Base-by-base conservation (phyloP, 805 yeast species). In the Nematodospora valgi region DNA sequence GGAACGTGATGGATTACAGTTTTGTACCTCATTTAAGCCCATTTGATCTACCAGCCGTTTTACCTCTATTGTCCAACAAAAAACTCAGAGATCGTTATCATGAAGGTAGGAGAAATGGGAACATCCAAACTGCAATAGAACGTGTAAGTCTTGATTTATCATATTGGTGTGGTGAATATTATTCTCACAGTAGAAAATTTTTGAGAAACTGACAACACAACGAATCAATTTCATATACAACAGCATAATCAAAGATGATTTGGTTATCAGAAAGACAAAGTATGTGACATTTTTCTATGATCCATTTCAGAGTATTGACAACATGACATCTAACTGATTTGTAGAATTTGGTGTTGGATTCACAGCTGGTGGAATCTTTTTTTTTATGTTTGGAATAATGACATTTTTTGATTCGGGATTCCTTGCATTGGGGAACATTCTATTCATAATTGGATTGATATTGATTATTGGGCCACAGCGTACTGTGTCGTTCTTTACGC, bases 301-400 rank as follows among this genome's bases (percentile, higher is more conserved):
- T 3, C 12, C 8, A 16, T 28, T 21, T 26, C 24, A 26, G 23
- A 20, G 27, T 22, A 6, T 23, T 5, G 27, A 14, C 17, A 12
- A 17, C 15, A 18, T 19, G 16, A 26, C 38, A 17, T 17, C 17
- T 8, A n/a, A 12, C 12, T 11, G n/a, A n/a, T n/a, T 21, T 14
- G 5, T 41, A 86, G 95, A 88, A 61, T 80, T 82, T 51, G 98
- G 98, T 23, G 96, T 86, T 13, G 96, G 86, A 2, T 82, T 88
- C 69, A 86, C 96, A 4, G 88, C 94, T 12, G 84, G 82, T 22
- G 96, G 95, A 6, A 74, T 82, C 32, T 52, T 84, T 17, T 81
- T 87, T 54, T 84, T 93, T 58, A 51, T 86, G 4, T 65, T 91
- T 14, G 98, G 98, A 5, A 72, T 91, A 20, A 49, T 88, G 50